Evolutionary conservation across 768 basidiomycete genomes (phyloP).

Genomic region (Galerina sulciceps): DNA sequence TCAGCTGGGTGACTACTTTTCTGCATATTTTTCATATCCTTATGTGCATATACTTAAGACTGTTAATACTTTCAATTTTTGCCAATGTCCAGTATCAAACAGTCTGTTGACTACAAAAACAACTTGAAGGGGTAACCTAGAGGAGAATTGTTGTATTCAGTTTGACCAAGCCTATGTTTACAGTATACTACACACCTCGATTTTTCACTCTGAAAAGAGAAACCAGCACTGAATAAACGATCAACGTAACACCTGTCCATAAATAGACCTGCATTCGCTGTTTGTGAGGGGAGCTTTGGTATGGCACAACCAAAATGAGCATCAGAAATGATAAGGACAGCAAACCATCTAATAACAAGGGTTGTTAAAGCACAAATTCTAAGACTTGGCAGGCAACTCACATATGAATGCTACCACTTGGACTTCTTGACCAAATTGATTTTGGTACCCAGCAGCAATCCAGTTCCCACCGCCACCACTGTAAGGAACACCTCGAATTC

Average conservation of each 20-base stretch:
- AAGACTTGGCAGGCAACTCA: slow-evolving; percentile 44
- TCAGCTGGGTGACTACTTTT: slow-evolving; percentile 11
- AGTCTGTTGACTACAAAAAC: slow-evolving; percentile 50
- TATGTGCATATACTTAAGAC: slow-evolving; percentile 15
- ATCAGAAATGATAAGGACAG: slow-evolving; percentile 80
- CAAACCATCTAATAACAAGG: slow-evolving; percentile 71
- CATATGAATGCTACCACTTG: slow-evolving; percentile 87
- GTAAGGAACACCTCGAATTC: slow-evolving; percentile 83
- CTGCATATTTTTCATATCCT: slow-evolving; percentile 17
- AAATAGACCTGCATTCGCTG: slow-evolving; percentile 90
- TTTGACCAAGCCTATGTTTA: neutral
- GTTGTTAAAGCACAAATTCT: neutral
- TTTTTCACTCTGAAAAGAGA: slow-evolving; percentile 93
- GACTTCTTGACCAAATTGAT: slow-evolving; percentile 91
- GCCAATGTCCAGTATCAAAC: neutral
- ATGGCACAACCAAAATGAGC: slow-evolving; percentile 81
- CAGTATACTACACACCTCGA: slow-evolving; percentile 57
- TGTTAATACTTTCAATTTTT: neutral
- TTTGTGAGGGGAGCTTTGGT: slow-evolving; percentile 68
- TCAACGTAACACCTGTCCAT: slow-evolving; percentile 81
- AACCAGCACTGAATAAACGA: slow-evolving; percentile 86
- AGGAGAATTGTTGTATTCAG: neutral
- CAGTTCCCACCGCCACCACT: slow-evolving; percentile 67
- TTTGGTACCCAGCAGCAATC: slow-evolving; percentile 89
- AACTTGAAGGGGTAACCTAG: slow-evolving; percentile 84